Evolutionary conservation across 192 early-diverging fungal species (phyloP), one percentile per base, ranked within the genome.

Genomic region (Rhizophagus sp.): DNA sequence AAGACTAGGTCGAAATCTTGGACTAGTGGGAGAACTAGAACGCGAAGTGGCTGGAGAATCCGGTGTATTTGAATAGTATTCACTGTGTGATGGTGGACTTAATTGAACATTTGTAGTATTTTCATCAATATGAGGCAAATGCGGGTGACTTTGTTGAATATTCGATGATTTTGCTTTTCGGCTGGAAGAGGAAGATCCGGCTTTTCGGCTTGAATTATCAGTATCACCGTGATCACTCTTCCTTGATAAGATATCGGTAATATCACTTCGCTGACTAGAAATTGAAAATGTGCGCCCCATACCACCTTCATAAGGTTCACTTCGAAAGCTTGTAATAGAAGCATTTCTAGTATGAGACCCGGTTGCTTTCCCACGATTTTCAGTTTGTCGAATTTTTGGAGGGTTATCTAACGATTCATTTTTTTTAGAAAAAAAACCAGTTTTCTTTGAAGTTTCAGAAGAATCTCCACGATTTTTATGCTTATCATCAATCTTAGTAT

Each of bases 71-170:
- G 44, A 47, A 47, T 47, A 47, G 36, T 27, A 24, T 12, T 68
- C 15, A 68, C 6, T 13, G 27, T 27, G 12, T 9, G 66, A 36
- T 11, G 66, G n/a, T 30, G 66, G n/a, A 34, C 15, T 12, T 34
- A 36, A 68, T 68, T 68, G 66, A 36, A 22, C 1, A 8, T 13
- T 33, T 7, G 11, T n/a, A 24, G 34, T 2, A 36, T 63, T 33
- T 63, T 76, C 74, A 24, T 61, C 50, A 64, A 76, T 76, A 76
- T 76, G n/a, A 62, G 57, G 74, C 25, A 76, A 76, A 39, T 30
- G 24, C 11, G 41, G 24, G 63, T 75, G 74, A 75, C 27, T 34
- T 62, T 63, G 74, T 44, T 44, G 41, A 44, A 44, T 44, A 44
- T 44, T 44, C 33, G 27, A 63, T 50, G 27, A 50, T 61, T 47